Evolutionary conservation across 2,329 filamentous ascomycete genomes (phyloP).

Genomic region (Blastomyces parvus): DNA sequence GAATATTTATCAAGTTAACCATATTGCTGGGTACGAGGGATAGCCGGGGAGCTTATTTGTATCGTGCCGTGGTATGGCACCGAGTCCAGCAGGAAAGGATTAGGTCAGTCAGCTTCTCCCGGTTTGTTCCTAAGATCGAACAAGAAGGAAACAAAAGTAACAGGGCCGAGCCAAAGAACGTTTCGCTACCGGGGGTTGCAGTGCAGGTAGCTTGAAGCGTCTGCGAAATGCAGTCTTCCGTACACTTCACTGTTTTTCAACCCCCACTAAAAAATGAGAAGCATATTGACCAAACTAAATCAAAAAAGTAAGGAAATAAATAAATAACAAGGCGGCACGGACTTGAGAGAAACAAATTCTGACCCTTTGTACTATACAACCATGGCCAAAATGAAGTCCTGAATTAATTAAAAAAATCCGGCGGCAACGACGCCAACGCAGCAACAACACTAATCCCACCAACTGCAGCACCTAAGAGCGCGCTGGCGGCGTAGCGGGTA

Average conservation of each 20-base stretch:
- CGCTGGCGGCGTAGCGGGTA: constrained; percentile 32
- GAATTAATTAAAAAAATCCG: constrained; percentile 33
- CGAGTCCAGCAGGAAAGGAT: background rate
- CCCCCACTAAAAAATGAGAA: background rate
- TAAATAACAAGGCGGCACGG: background rate
- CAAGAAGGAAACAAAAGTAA: background rate
- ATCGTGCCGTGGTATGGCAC: background rate
- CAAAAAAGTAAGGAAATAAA: background rate
- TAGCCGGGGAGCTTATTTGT: background rate
- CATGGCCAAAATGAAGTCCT: background rate
- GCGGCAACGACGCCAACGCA: constrained; percentile 34
- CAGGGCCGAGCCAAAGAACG: background rate
- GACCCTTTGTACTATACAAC: too few species aligned
- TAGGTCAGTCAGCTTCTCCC: background rate
- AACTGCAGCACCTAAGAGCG: constrained; percentile 32
- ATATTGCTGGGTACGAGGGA: background rate
- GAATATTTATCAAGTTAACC: background rate
- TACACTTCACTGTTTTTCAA: too few species aligned
- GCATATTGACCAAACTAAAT: background rate
- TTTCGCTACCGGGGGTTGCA: background rate
- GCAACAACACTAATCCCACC: constrained; percentile 35
- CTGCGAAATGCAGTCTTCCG: background rate
- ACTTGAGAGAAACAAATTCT: too few species aligned
- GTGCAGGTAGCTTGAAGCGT: background rate
- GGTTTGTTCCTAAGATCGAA: background rate